These are phyloP conservation scores for Alternaria brassicae DNA, from an alignment of 2,329 filamentous ascomycete genomes.

Conservation along the genomic window DNA sequence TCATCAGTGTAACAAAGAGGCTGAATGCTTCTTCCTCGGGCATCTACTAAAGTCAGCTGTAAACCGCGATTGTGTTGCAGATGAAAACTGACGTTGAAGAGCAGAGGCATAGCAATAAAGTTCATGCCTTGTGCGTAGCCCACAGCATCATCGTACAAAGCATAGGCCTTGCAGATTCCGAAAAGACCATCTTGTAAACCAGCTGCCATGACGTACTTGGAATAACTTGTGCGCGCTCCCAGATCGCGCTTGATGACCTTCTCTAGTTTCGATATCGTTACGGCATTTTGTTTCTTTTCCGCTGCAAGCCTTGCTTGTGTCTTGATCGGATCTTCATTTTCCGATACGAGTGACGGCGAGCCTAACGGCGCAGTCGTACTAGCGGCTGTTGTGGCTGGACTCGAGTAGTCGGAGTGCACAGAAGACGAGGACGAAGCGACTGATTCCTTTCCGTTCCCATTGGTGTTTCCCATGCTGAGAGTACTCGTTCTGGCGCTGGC, in stretches of 20 bases:
- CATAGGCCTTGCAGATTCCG: constrained; percentile 96
- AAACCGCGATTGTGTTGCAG: constrained; percentile 66
- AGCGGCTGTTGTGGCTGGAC: constrained; percentile 61
- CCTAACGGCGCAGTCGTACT: constrained; percentile 43
- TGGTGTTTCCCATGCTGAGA: constrained; percentile 57
- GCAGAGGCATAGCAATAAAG: constrained; percentile 92
- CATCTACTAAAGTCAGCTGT: constrained; percentile 70
- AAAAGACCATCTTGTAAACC: constrained; percentile 93
- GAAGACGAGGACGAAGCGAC: constrained; percentile 83
- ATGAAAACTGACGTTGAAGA: constrained; percentile 79
- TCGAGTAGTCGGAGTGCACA: constrained; percentile 78
- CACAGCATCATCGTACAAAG: constrained; percentile 90
- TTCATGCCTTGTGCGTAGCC: constrained; percentile 99
- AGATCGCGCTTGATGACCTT: constrained; percentile 91
- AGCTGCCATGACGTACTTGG: constrained; percentile 90
- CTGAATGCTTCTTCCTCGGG: constrained; percentile 97
- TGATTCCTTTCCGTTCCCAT: constrained; percentile 69
- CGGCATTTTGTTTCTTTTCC: constrained; percentile 77
- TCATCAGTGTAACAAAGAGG: constrained; percentile 91
- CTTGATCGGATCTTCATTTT: constrained; percentile 68
- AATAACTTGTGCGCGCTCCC: constrained; percentile 92
- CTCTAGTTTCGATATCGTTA: constrained; percentile 79
- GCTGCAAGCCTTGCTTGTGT: constrained; percentile 68
- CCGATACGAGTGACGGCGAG: constrained; percentile 64
- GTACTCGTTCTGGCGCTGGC: constrained; percentile 25